A percentile compares a stretch with the other conserved stretches of the same genome.
Conservation (phyloP, 352 stramenopile species). For the Elongisporangium senticosum region DNA sequence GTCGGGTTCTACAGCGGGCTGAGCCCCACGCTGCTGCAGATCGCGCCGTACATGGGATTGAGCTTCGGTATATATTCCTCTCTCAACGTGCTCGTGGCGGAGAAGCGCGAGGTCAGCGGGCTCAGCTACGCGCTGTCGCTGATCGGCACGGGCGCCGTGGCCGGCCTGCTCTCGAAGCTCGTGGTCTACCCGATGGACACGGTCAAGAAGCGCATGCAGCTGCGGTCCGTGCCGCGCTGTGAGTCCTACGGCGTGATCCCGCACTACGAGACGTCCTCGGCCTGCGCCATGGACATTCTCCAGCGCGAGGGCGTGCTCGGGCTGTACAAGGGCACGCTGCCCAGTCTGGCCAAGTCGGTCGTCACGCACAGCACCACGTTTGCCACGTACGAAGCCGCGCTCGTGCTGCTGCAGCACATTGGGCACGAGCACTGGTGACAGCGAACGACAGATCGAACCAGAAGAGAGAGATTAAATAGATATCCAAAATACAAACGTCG, state of each 20-base stretch:
- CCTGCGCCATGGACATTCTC: slow-evolving; percentile 57
- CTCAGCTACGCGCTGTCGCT: slow-evolving; percentile 42
- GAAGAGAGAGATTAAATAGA: slow-evolving; percentile 24
- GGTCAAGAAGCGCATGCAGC: slow-evolving; percentile 95
- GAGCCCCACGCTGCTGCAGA: slow-evolving; percentile 84
- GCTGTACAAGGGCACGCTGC: slow-evolving; percentile 75
- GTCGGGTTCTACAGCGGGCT: slow-evolving; percentile 89
- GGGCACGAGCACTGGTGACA: slow-evolving; percentile 9
- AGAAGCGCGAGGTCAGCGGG: slow-evolving; percentile 11
- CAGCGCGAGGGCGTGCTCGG: slow-evolving; percentile 53
- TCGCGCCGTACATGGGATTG: slow-evolving; percentile 94
- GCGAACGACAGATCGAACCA: slow-evolving; percentile 12
- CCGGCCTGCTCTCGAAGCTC: slow-evolving; percentile 89
- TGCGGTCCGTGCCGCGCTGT: slow-evolving; percentile 64
- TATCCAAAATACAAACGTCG: slow-evolving; percentile 20
- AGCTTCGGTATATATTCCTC: slow-evolving; percentile 92
- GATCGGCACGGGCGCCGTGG: slow-evolving; percentile 77
- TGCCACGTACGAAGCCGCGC: slow-evolving; percentile 62
- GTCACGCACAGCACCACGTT: slow-evolving; percentile 78
- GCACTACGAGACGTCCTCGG: slow-evolving; percentile 54
- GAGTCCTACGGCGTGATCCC: slow-evolving; percentile 62
- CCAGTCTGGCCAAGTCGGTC: slow-evolving; percentile 76
- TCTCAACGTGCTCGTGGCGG: slow-evolving; percentile 33
- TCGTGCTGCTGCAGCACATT: slow-evolving; percentile 31
- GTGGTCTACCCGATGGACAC: slow-evolving; percentile 94